Evolutionary conservation across 2,329 filamentous ascomycete genomes (phyloP).

Genomic region (Alternaria sp.): DNA sequence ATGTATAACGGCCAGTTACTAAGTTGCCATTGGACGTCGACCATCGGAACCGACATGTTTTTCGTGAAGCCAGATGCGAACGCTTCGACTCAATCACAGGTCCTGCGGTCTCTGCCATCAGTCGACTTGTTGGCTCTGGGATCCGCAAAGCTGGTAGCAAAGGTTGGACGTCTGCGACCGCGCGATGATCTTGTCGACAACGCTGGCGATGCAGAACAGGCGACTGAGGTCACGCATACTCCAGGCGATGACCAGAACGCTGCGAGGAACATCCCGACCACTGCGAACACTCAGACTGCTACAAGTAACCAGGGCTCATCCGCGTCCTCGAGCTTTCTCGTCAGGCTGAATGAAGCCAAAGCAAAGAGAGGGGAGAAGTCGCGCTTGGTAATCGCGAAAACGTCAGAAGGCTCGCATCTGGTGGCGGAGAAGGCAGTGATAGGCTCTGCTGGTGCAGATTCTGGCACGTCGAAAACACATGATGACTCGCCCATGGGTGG

Average conservation of each 20-base stretch:
- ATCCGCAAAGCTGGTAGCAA: constrained; percentile 73
- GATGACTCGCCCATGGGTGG: constrained; percentile 22
- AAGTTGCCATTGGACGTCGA: constrained; percentile 80
- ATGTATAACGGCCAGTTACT: constrained; percentile 82
- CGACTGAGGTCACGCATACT: constrained; percentile 5
- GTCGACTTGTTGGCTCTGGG: constrained; percentile 78
- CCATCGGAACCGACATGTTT: constrained; percentile 84
- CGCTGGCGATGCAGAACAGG: constrained; percentile 6
- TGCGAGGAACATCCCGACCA: background rate
- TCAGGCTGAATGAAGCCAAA: constrained; percentile 52
- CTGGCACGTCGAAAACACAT: background rate
- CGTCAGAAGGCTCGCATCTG: constrained; percentile 25
- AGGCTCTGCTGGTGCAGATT: background rate
- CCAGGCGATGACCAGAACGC: background rate
- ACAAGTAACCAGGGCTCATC: constrained; percentile 16
- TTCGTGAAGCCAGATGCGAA: constrained; percentile 58
- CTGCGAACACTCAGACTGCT: background rate
- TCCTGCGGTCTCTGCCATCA: constrained; percentile 62
- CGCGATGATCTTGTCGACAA: constrained; percentile 36
- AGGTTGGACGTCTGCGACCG: constrained; percentile 65
- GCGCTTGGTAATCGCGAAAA: constrained; percentile 26
- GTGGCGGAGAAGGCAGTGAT: constrained; percentile 13
- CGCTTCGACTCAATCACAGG: constrained; percentile 40
- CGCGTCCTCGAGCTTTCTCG: constrained; percentile 51
- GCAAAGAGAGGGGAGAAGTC: constrained; percentile 51